Conservation (phyloP, 176 grass and related monocot species). For the Poa annua region DNA sequence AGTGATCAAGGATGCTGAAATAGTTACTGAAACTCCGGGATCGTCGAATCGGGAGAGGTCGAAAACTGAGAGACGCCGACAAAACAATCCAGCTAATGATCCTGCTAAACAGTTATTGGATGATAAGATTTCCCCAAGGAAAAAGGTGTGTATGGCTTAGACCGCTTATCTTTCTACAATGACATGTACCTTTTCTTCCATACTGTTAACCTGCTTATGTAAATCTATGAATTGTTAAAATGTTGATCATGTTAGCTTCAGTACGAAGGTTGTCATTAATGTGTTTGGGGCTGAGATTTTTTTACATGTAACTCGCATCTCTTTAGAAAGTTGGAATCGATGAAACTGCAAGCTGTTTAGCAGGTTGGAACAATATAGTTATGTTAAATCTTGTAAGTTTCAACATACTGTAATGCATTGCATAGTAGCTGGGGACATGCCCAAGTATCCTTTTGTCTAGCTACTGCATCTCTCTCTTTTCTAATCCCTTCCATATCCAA, state of each 20-base stretch:
- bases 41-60: conserved; percentile 66
- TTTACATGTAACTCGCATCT: neutral
- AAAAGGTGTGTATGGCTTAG: conserved; percentile 57
- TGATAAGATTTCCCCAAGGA: conserved; percentile 72
- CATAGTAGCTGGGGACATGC: neutral
- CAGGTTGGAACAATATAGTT: conserved; percentile 1
- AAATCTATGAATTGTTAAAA: neutral
- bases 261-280: neutral
- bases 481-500: neutral
- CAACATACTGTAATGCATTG: neutral
- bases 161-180: neutral
- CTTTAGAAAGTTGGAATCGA: conserved; percentile 23
- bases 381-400: conserved; percentile 1
- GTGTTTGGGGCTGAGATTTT: neutral
- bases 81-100: conserved; percentile 52
- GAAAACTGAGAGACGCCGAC: conserved; percentile 56
- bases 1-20: conserved; percentile 57
- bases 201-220: neutral
- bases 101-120: conserved; percentile 72
- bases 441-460: neutral
- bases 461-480: conserved; percentile 12
- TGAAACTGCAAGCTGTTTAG: conserved; percentile 10
- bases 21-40: conserved; percentile 40
- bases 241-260: neutral
- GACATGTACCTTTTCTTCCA: neutral